Conservation (phyloP, 2,329 filamentous ascomycete genomes). For the Penicillium sp. region DNA sequence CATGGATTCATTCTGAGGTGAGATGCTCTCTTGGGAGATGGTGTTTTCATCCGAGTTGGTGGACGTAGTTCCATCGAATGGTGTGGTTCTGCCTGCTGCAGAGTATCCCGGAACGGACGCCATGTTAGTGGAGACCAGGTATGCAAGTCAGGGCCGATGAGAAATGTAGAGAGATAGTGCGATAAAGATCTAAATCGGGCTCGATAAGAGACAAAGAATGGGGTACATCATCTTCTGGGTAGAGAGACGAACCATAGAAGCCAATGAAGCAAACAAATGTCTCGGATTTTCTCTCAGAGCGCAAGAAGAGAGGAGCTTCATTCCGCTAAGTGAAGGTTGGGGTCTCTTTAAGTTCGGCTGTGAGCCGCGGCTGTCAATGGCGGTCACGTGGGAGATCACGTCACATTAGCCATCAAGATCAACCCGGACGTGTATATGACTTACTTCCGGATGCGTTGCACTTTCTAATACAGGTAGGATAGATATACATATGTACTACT, state of each 20-base stretch:
- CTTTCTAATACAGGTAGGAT: neutral
- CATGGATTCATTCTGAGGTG: constrained; percentile 14
- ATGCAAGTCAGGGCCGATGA: neutral
- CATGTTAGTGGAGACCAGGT: constrained; percentile 25
- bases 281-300: neutral
- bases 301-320: constrained; percentile 1
- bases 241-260: neutral
- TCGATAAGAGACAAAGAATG: neutral
- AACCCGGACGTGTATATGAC: neutral
- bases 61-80: constrained; percentile 24
- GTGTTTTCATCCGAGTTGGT: constrained; percentile 16
- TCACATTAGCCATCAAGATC: neutral
- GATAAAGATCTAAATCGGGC: neutral
- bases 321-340: neutral
- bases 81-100: constrained; percentile 26
- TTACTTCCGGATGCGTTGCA: neutral
- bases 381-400: constrained; percentile 8
- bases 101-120: constrained; percentile 36
- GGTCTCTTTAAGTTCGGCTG: constrained; percentile 16
- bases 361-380: constrained; percentile 20
- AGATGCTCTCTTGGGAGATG: constrained; percentile 5
- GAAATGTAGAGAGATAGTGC: neutral
- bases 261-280: neutral
- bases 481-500: neutral
- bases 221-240: constrained; percentile 6